Base-by-base conservation (phyloP, 495 filamentous ascomycete genomes). In the Polyplosphaeria fusca region DNA sequence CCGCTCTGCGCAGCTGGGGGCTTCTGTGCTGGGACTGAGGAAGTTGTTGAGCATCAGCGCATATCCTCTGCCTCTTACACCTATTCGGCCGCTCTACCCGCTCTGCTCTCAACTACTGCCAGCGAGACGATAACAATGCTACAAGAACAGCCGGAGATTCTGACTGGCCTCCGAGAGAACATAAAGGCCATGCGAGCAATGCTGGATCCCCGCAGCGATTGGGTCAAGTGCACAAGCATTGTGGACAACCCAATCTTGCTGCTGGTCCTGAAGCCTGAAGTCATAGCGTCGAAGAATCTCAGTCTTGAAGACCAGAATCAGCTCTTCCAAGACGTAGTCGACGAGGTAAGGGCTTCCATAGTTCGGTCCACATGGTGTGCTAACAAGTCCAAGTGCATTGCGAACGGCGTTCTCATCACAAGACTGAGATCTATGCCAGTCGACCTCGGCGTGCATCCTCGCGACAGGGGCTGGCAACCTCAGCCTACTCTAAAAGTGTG, bases 41-140 rank as follows among this genome's bases (percentile, higher is more conserved):
- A 96, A 67, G 88, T 97, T 32, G 86, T 96, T 16, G 89, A 93
- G 70, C 93, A 98, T 67, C 93, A 97, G 70, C 89, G 93, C 54
- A 88, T 98, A 64, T 87, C 87, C 14, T 86, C 90, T 25, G 79
- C 88, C 4, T 84, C 91, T 2, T 97, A 96, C 69, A 96, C 92
- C 9, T 98, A 87, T 75, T 96, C 91, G 40, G 93, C 93, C 11
- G 93, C 94, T 19, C 75, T 97, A 40, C 94, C 93, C 13, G 93
- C 93, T 24, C 85, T 97, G 76, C 78, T 95, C 27, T 91, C 94
- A 14, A 92, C 91, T 23, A 95, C 91, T n/a, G 89, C 92, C 2
- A 91, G 86, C 69, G 93, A 94, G 69, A 88, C 88, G 9, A 76
- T 97, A 42, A 84, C 83, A 38, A 73, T 96, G 52, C 77, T 97